Percentiles rank a stretch among this genome's conserved stretches.
Conservation (phyloP, 2,329 filamentous ascomycete genomes). For the Sarocladium kiliense region DNA sequence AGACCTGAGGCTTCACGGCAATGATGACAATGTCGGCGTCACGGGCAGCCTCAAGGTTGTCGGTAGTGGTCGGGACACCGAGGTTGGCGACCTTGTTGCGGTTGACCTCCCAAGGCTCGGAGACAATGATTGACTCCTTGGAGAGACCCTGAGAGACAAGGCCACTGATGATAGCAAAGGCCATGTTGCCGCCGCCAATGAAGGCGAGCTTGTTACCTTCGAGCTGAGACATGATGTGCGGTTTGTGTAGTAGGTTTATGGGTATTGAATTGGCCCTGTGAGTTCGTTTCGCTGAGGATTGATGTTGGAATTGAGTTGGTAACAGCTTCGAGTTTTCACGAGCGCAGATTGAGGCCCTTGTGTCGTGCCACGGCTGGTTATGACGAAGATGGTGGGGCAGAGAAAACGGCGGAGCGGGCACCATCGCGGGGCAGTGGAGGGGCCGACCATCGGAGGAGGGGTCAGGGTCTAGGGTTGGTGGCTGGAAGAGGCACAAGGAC, state of each 20-base stretch:
- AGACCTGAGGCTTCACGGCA: constrained; percentile 47
- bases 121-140: constrained; percentile 40
- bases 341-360: background rate
- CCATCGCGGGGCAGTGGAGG: background rate
- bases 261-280: too few species aligned
- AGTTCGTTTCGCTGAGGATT: too few species aligned
- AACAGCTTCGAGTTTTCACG: too few species aligned
- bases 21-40: constrained; percentile 43
- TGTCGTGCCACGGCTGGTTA: background rate
- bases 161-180: constrained; percentile 45
- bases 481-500: background rate
- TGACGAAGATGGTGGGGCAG: constrained; percentile 8
- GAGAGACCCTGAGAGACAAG: constrained; percentile 37
- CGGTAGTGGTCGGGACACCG: constrained; percentile 40
- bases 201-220: constrained; percentile 29
- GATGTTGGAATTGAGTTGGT: background rate
- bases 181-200: constrained; percentile 47
- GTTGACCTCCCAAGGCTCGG: constrained; percentile 49
- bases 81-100: constrained; percentile 40
- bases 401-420: background rate
- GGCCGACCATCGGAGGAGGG: constrained; percentile 1
- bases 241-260: background rate
- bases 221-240: constrained; percentile 21
- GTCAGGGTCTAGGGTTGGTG: background rate
- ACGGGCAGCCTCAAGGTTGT: constrained; percentile 38